Percentiles rank a stretch among this genome's conserved stretches.
These are phyloP conservation scores for Posidonia oceanica DNA, from an alignment of 116 monocot genomes.

Conservation along the genomic window DNA sequence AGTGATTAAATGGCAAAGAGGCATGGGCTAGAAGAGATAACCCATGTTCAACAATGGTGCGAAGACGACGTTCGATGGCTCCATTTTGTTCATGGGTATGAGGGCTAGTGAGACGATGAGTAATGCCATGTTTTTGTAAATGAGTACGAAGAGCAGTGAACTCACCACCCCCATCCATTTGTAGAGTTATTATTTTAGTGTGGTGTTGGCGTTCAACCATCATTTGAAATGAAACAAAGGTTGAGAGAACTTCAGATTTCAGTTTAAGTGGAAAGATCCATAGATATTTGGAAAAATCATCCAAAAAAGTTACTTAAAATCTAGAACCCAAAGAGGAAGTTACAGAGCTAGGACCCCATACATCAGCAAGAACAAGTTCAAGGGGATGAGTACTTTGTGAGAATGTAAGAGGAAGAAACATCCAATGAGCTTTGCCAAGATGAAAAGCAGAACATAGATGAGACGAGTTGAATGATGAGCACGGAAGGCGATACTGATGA, in stretches of 20 bases:
- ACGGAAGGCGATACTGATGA: too few relatives aligned
- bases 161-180: neutral
- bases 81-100: slow-evolving; percentile 3
- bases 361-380: neutral
- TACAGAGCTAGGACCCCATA: neutral
- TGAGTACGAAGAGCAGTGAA: neutral
- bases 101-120: neutral
- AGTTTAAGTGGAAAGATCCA: neutral
- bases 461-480: too few relatives aligned
- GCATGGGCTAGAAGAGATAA: neutral
- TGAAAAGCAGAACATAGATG: too few relatives aligned
- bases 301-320: neutral
- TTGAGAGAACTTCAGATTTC: neutral
- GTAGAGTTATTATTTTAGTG: neutral
- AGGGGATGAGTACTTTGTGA: neutral
- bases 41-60: neutral
- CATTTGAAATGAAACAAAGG: neutral
- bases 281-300: slow-evolving; percentile 1
- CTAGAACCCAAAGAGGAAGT: neutral
- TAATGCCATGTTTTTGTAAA: neutral
- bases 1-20: neutral
- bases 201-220: neutral
- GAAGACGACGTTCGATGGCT: neutral
- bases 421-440: too few relatives aligned
- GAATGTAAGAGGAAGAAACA: neutral